Evolutionary conservation across 2,329 filamentous ascomycete genomes (phyloP), one percentile per base, ranked within the genome.

Genomic region (Sordariomycetes sp.): DNA sequence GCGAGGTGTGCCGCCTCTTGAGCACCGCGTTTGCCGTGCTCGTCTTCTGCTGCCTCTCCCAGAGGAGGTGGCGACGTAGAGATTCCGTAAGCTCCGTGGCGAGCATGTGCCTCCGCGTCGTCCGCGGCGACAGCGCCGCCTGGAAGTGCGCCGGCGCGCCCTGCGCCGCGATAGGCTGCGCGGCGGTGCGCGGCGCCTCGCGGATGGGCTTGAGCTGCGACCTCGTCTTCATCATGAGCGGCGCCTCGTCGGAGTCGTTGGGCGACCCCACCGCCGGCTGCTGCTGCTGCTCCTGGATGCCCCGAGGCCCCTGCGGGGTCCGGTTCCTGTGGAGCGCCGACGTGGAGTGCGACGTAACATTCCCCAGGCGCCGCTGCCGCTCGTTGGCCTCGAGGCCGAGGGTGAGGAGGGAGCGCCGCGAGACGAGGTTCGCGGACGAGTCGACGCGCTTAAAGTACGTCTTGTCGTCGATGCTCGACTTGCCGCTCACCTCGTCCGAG

Each of bases 41-140:
- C 59, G 89, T 90, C 79, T 94, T 95, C 67, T 97, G 92, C 67
- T 95, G 90, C 56, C 94, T 86, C 70, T 99, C 94, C 88, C 90
- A 95, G 17, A 97, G 80, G 17, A 99, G 84, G 65, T 96, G 89
- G 64, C 90, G 88, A 24, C 94, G 84, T 3, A 99, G 83, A 24
- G 90, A 95, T 68, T 96, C 90, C 2, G 92, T 96, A 57, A 99
- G 76, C 73, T 99, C 94, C 0, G 89, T 95, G 10, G 89, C 87
- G 58, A 99, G 80, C 94, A 99, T 99, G 71, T 96, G 95, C 60
- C 91, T 83, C 55, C 94, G 83, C 0, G 91, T 96, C 0, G 92
- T 96, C 59, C 90, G 84, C 3, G 94, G 94, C 5, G 94, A 97
- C 62, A 96, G 79, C 1, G 90, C 88, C 32, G 85, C 82, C 57